phyloP scores from a whole-genome alignment of 352 stramenopile species.

The Phytophthora colocasiae region DNA sequence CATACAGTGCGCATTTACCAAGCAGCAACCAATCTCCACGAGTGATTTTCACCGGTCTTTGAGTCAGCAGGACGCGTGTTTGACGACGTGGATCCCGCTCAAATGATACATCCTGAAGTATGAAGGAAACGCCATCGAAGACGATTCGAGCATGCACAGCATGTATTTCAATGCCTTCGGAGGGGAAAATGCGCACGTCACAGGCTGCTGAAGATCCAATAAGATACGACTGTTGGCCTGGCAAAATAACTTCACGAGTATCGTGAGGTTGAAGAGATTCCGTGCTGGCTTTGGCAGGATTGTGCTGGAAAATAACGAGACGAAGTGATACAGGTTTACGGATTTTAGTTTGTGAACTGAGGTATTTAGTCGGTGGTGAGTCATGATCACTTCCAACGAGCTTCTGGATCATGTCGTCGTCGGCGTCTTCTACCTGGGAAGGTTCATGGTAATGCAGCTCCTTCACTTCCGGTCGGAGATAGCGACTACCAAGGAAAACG shows the following conservation, averaged over 20 bases:
- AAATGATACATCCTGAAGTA: constrained; percentile 79
- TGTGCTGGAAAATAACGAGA: constrained; percentile 37
- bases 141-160: constrained; percentile 65
- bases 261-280: constrained; percentile 13
- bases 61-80: constrained; percentile 57
- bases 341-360: not conserved
- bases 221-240: constrained; percentile 45
- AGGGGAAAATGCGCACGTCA: constrained; percentile 56
- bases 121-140: constrained; percentile 72
- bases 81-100: constrained; percentile 60
- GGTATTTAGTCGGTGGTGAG: not conserved
- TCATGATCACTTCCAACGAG: constrained; percentile 27
- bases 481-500: constrained; percentile 52
- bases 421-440: constrained; percentile 32
- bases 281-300: constrained; percentile 13
- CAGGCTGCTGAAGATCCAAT: constrained; percentile 67
- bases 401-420: constrained; percentile 30
- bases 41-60: constrained; percentile 52
- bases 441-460: constrained; percentile 24
- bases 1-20: constrained; percentile 56
- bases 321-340: constrained; percentile 15
- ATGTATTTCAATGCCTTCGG: constrained; percentile 48
- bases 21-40: constrained; percentile 70
- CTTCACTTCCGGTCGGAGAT: constrained; percentile 50
- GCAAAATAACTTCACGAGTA: constrained; percentile 26